Conservation (phyloP, 495 filamentous ascomycete genomes). For the Filosporella fistucella region DNA sequence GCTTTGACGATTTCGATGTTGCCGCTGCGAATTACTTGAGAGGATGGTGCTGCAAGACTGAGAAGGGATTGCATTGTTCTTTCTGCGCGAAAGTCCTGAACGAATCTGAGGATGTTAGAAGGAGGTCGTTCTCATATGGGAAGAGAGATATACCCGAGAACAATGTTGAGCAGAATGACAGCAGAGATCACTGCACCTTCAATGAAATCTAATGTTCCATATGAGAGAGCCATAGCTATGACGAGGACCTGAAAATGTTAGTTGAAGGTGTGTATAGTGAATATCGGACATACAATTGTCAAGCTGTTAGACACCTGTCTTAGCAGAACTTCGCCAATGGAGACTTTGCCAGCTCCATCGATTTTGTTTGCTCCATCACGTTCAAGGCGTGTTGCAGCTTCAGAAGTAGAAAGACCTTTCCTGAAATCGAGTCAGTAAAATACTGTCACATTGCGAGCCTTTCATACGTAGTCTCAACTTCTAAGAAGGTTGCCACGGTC, state of each 20-base stretch:
- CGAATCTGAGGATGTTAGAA: conserved; percentile 38
- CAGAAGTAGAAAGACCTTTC: conserved; percentile 34
- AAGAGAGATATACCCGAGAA: conserved; percentile 48
- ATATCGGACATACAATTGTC: conserved; percentile 27
- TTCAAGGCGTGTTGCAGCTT: conserved; percentile 39
- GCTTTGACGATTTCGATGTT: conserved; percentile 50
- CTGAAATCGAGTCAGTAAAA: conserved; percentile 7
- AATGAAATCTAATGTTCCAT: conserved; percentile 68
- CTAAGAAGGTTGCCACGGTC: background rate
- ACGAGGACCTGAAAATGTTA: conserved; percentile 53
- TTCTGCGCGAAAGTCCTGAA: conserved; percentile 69
- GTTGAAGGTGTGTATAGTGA: background rate
- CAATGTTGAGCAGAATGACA: conserved; percentile 68
- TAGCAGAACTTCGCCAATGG: conserved; percentile 45
- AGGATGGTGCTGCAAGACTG: conserved; percentile 62
- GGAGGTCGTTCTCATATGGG: conserved; percentile 1
- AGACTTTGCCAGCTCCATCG: conserved; percentile 44
- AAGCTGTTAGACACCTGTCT: conserved; percentile 40
- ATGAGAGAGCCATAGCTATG: conserved; percentile 70
- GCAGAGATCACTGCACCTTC: conserved; percentile 72
- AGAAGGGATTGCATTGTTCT: conserved; percentile 69
- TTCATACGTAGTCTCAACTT: conserved; percentile 7
- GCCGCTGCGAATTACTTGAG: conserved; percentile 58
- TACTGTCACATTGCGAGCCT: background rate
- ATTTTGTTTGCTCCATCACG: conserved; percentile 47